Base-by-base conservation (phyloP, 805 yeast species). In the Kluyveromyces siamensis region DNA sequence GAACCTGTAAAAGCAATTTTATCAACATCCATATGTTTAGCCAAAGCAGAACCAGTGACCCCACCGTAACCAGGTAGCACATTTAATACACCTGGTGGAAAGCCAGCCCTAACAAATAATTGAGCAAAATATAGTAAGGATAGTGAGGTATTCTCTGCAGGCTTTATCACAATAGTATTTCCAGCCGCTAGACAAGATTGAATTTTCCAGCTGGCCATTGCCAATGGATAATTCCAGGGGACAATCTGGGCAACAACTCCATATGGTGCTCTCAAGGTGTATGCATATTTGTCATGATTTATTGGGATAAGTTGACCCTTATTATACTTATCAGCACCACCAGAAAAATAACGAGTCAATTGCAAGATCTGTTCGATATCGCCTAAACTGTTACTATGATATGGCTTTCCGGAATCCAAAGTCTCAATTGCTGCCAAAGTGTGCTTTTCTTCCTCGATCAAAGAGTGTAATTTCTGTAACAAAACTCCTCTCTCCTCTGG, bases 261-360 rank as follows among this genome's bases (percentile, higher is more conserved):
- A 55, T 65, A 65, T n/a, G 78, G 78, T 55, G 69, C 73, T 52
- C 72, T 76, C 43, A 72, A 66, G 27, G 77, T 74, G 56, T 71
- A 73, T 18, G 72, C 71, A 47, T 73, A 75, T 59, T 79, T 80
- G 27, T 76, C 73, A 40, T 68, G 67, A 45, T 76, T 81, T n/a
- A 80, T 71, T 57, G 83, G 84, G 47, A 82, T 72, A 27, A 79
- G 73, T 49, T 74, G 68, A 25, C 91, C 91, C 51, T 67, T 68
- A 35, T 52, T 49, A 52, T 77, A 73, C 67, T 80, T 77, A 60
- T 81, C 84, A 38, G 87, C 84, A 68, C 78, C 76, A 13, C 90
- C 89, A 27, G 87, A 85, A 57, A 77, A 79, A 60, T 79, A 81
- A 54, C 76, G 73, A 63, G 80, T 74, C 41, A 77, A 75, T 51